Conservation (phyloP, 805 yeast genomes). For the Torulaspora quercuum region DNA sequence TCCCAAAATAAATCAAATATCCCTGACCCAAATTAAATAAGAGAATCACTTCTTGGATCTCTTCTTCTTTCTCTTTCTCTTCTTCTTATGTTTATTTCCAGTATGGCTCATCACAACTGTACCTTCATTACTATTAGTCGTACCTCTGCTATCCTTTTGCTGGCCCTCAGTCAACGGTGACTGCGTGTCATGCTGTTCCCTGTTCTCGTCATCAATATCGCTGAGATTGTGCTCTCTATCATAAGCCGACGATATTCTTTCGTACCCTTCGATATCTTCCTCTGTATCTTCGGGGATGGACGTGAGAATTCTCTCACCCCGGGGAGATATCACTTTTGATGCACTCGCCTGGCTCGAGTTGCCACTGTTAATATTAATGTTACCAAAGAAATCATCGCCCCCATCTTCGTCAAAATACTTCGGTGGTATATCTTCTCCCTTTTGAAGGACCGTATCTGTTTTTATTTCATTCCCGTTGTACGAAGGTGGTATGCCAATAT, state of each 20-base stretch:
- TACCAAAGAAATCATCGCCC: slow-evolving; percentile 44
- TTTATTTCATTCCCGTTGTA: slow-evolving; percentile 41
- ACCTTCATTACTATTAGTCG: slow-evolving; percentile 2
- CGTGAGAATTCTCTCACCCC: slow-evolving; percentile 1
- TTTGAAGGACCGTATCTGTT: slow-evolving; percentile 57
- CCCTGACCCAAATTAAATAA: too few species aligned
- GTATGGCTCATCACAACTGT: slow-evolving; percentile 1
- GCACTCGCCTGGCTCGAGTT: slow-evolving; percentile 9
- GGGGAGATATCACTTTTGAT: slow-evolving; percentile 2
- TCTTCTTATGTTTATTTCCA: slow-evolving; percentile 14
- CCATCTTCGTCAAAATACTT: slow-evolving; percentile 53
- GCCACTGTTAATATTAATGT: slow-evolving; percentile 15
- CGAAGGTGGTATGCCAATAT: slow-evolving; percentile 45
- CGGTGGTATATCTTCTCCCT: slow-evolving; percentile 73
- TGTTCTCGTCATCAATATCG: slow-evolving; percentile 11
- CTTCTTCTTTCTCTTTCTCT: slow-evolving; percentile 21
- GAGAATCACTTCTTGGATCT: slow-evolving; percentile 12
- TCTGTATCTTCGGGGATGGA: slow-evolving; percentile 9
- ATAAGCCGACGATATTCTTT: slow-evolving; percentile 35
- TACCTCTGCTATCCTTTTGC: not conserved
- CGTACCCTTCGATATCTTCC: slow-evolving; percentile 25
- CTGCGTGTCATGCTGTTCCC: slow-evolving; percentile 1
- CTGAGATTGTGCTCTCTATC: slow-evolving; percentile 34
- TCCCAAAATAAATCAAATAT: not conserved
- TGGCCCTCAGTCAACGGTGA: not conserved